These are phyloP conservation scores for Mallotus repandus DNA, from an alignment of 441 rosid species.

Conservation along the genomic window DNA sequence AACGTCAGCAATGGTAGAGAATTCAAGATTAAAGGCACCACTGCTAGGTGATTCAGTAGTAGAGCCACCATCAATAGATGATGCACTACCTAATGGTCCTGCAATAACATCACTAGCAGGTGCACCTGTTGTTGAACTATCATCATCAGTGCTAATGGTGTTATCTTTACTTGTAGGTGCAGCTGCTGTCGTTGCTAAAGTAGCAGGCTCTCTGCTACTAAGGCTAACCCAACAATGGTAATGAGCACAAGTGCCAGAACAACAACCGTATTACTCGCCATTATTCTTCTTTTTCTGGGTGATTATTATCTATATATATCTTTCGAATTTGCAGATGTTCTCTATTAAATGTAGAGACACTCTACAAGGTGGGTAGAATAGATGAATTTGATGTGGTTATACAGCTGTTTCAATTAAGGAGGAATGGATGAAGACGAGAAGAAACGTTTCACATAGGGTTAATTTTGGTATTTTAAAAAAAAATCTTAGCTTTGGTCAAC, in stretches of 20 bases:
- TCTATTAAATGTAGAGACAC: constrained; percentile 14
- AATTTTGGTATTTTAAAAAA: too few relatives aligned
- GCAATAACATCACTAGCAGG: constrained; percentile 29
- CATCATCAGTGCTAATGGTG: constrained; percentile 29
- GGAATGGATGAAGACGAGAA: neutral
- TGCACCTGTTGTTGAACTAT: constrained; percentile 26
- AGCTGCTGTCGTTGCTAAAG: constrained; percentile 28
- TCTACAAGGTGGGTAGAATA: neutral
- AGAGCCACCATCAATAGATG: constrained; percentile 8
- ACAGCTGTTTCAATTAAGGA: neutral
- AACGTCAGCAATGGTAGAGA: constrained; percentile 20
- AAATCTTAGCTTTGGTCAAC: too few relatives aligned
- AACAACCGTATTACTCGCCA: constrained; percentile 32
- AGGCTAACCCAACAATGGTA: constrained; percentile 48
- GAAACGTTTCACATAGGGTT: too few relatives aligned
- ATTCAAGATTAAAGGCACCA: constrained; percentile 12
- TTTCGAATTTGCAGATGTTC: constrained; percentile 10
- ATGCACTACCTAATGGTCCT: constrained; percentile 18
- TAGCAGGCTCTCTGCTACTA: constrained; percentile 30
- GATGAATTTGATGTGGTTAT: neutral
- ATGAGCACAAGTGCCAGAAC: constrained; percentile 39
- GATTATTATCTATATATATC: neutral
- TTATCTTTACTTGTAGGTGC: constrained; percentile 26
- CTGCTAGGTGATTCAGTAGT: constrained; percentile 15
- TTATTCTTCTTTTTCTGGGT: neutral